Evolutionary conservation across 331 rosid species (phyloP).

Genomic region (Erythrophleum ivorense): DNA sequence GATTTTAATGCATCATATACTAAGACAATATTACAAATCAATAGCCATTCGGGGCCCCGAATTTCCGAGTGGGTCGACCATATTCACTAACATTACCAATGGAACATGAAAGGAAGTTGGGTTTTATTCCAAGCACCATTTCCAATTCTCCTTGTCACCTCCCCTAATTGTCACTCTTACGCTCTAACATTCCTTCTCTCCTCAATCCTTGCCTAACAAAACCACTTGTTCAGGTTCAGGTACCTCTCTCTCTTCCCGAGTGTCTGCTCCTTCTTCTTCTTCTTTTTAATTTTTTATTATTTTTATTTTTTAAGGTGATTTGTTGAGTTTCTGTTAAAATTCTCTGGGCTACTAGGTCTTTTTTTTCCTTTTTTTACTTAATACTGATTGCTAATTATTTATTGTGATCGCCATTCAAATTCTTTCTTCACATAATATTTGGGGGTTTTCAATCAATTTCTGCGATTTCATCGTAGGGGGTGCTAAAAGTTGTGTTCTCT

Average conservation of each 20-base stretch:
- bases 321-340: neutral
- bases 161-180: slow-evolving; percentile 24
- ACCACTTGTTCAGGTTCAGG: slow-evolving; percentile 43
- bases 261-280: neutral
- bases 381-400: neutral
- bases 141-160: slow-evolving; percentile 8
- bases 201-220: slow-evolving; percentile 2
- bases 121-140: slow-evolving; percentile 30
- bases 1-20: too few species aligned
- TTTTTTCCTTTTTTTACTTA: neutral
- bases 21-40: slow-evolving; percentile 9
- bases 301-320: neutral
- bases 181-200: slow-evolving; percentile 14
- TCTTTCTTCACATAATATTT: neutral
- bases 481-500: slow-evolving; percentile 36
- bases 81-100: neutral
- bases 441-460: neutral
- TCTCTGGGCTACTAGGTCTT: neutral
- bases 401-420: neutral
- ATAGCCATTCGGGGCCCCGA: neutral
- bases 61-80: too few species aligned
- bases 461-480: neutral
- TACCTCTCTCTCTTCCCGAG: slow-evolving; percentile 14
- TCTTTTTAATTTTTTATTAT: neutral
- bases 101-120: slow-evolving; percentile 42